Percentiles rank a stretch among this genome's conserved stretches.
These are phyloP conservation scores for Purpureocillium takamizusanense DNA, from an alignment of 2,329 filamentous ascomycete genomes.

Conservation along the genomic window DNA sequence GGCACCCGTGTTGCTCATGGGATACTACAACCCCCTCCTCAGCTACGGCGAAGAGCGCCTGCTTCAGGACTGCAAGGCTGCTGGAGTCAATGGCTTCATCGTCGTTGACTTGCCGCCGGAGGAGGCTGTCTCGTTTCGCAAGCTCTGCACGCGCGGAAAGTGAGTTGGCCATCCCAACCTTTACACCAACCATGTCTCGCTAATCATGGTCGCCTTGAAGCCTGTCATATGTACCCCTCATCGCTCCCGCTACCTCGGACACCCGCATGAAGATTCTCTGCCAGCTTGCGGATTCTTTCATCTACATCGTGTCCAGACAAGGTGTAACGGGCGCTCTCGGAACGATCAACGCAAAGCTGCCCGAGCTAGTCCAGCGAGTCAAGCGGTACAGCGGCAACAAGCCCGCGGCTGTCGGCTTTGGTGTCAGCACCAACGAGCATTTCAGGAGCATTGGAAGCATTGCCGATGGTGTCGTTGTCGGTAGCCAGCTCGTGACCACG, in stretches of 20 bases:
- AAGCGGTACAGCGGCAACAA: constrained; percentile 88
- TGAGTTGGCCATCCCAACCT: constrained; percentile 25
- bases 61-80: constrained; percentile 72
- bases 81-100: constrained; percentile 92
- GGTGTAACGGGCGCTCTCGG: constrained; percentile 90
- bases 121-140: constrained; percentile 87
- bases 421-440: constrained; percentile 91
- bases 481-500: constrained; percentile 85
- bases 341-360: constrained; percentile 70
- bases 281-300: constrained; percentile 95
- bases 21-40: constrained; percentile 95
- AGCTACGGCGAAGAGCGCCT: constrained; percentile 90
- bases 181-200: neutral
- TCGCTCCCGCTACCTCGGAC: constrained; percentile 88
- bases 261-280: constrained; percentile 91
- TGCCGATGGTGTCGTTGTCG: constrained; percentile 92
- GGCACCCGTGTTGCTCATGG: constrained; percentile 87
- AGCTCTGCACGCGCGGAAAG: constrained; percentile 70
- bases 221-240: constrained; percentile 92
- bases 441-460: constrained; percentile 77
- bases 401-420: constrained; percentile 88
- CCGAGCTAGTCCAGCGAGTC: constrained; percentile 72
- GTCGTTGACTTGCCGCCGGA: constrained; percentile 92
- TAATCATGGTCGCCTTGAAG: constrained; percentile 25
- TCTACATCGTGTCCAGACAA: constrained; percentile 96